Conservation (phyloP, 2,329 filamentous ascomycete genomes). For the Botrytis aclada region DNA sequence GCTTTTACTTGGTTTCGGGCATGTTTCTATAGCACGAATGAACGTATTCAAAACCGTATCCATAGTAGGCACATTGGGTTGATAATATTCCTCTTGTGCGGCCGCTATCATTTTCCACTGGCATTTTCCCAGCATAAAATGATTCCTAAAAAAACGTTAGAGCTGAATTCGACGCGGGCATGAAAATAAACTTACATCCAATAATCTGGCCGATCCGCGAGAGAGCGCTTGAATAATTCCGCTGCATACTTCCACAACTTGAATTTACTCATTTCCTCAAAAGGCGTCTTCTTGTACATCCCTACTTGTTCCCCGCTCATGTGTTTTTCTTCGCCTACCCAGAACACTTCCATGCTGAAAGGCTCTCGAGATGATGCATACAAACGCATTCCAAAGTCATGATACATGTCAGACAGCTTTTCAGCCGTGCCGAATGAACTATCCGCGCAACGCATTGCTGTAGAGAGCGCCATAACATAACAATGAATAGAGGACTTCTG, state of each 20-base stretch:
- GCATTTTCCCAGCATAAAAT: conserved; percentile 70
- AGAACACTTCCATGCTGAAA: conserved; percentile 65
- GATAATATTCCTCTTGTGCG: conserved; percentile 42
- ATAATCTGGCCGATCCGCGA: conserved; percentile 55
- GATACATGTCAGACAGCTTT: conserved; percentile 63
- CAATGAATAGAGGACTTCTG: conserved; percentile 41
- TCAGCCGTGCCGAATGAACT: conserved; percentile 50
- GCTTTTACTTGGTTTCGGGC: conserved; percentile 59
- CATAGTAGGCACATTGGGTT: conserved; percentile 30
- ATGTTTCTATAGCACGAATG: conserved; percentile 55
- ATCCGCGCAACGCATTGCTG: conserved; percentile 56
- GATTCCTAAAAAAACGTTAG: conserved; percentile 46
- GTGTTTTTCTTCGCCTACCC: conserved; percentile 58
- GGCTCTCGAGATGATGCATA: conserved; percentile 68
- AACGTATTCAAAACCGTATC: conserved; percentile 55
- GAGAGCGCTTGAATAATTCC: conserved; percentile 57
- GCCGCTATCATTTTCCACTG: conserved; percentile 66
- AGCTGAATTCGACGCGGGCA: background rate
- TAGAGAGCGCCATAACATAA: conserved; percentile 64
- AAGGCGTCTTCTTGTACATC: conserved; percentile 57
- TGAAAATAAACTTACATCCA: conserved; percentile 53
- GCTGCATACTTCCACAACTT: conserved; percentile 64
- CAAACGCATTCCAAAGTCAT: conserved; percentile 65
- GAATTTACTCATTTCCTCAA: conserved; percentile 55
- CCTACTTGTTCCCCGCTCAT: conserved; percentile 50